Base-by-base conservation (phyloP, 352 stramenopile species). In the Globisporangium uncinulatum region DNA sequence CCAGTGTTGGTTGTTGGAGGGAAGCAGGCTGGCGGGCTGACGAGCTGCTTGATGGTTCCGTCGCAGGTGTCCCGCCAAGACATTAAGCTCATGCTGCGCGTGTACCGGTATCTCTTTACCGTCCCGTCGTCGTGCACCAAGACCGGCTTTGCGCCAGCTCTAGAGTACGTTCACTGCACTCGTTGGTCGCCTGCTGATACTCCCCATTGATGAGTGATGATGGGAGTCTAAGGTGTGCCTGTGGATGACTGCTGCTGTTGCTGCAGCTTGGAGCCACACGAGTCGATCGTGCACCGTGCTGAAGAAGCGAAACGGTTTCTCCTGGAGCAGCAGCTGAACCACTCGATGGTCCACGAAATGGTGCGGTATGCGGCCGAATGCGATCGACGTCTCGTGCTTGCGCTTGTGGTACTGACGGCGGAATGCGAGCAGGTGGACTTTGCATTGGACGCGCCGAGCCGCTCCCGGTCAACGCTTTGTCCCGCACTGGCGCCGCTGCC, bases 41-140 rank as follows among this genome's bases (percentile, higher is more conserved):
- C 15, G 43, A 14, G 10, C n/a, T 31, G 4, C 14, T 20, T 44
- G 39, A 13, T 17, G 13, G 39, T n/a, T 44, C 39, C n/a, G 14
- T 31, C n/a, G 44, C 24, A 76, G 67, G 70, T 92, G 20, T 76
- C 76, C 14, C 65, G 80, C 32, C 61, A 66, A 41, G 70, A 87
- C 34, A 91, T 91, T 51, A 94, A 92, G 61, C 57, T 88, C 20
- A 74, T 94, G 66, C 69, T 94, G 49, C 75, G 79, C 11, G 66
- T 81, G 37, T 90, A 89, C 42, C 78, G 84, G 36, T 92, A 94
- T 54, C 63, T 94, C 42, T 94, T 89, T 65, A 76, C 70, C 34
- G 66, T 71, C 13, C 66, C 62, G 47, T 48, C 71, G 34, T 70
- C 63, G 2, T 80, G 67, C 39, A 75, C 67, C 44, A 88, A 85